These are phyloP conservation scores for Astragalus glycyphyllos DNA, from an alignment of 306 rosid species.

Conservation along the genomic window DNA sequence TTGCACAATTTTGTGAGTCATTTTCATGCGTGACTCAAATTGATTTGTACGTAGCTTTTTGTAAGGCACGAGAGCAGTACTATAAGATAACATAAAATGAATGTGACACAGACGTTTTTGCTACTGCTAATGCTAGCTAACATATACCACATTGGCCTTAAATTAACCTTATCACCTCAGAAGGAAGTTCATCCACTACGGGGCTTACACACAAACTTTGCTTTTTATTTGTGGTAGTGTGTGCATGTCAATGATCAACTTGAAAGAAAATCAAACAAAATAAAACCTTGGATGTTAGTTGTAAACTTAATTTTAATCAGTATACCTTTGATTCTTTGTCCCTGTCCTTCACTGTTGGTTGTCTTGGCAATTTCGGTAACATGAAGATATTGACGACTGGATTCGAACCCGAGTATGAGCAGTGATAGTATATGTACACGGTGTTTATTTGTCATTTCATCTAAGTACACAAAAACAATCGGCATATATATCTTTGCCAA, in stretches of 20 bases:
- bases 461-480: no score
- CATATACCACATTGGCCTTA: background rate
- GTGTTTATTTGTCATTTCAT: no score
- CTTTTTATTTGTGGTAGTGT: conserved; percentile 9
- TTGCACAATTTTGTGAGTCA: conserved; percentile 34
- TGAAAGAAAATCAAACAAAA: background rate
- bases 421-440: no score
- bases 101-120: conserved; percentile 23
- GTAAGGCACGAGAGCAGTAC: conserved; percentile 6
- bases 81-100: conserved; percentile 24
- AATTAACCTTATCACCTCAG: conserved; percentile 31
- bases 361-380: no score
- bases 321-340: no score
- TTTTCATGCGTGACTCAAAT: conserved; percentile 38
- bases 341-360: no score
- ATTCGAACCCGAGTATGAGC: no score
- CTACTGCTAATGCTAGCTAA: background rate
- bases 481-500: no score
- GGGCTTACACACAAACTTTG: background rate
- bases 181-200: background rate
- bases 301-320: background rate
- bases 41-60: conserved; percentile 7
- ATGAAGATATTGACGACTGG: no score
- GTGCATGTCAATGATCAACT: background rate
- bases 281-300: conserved; percentile 6